Conservation (phyloP, 2,329 filamentous ascomycete species). For the Xylaria arbuscula region DNA sequence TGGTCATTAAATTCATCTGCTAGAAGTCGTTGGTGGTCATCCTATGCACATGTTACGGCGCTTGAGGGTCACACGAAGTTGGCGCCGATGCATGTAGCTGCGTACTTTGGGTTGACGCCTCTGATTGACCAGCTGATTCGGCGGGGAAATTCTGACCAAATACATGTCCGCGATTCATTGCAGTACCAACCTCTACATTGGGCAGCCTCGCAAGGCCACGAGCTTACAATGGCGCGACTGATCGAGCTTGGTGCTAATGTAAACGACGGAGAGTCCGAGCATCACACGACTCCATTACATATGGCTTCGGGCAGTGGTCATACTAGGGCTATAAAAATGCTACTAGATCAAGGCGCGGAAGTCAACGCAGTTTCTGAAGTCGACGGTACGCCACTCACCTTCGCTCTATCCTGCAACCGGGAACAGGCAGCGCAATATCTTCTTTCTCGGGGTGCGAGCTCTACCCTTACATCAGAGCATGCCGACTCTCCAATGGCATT, state of each 20-base stretch:
- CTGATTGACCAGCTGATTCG: conserved; percentile 8
- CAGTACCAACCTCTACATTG: conserved; percentile 6
- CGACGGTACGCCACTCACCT: conserved; percentile 5
- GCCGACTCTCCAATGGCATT: conserved; percentile 3
- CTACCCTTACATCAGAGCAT: not conserved
- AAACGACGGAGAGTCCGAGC: not conserved
- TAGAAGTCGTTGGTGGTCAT: conserved; percentile 15
- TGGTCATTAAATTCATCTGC: conserved; percentile 15
- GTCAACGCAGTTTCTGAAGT: not conserved
- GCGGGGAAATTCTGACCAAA: not conserved
- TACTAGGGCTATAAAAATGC: not conserved
- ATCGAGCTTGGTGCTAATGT: not conserved
- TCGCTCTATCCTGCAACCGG: conserved; percentile 7
- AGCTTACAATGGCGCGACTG: not conserved
- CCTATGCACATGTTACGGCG: not conserved
- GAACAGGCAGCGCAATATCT: conserved; percentile 7
- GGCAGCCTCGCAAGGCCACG: conserved; percentile 9
- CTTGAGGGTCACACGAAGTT: conserved; percentile 1
- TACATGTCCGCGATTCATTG: conserved; percentile 4
- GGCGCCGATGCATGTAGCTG: conserved; percentile 11
- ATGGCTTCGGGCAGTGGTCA: conserved; percentile 7
- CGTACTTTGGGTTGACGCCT: conserved; percentile 7
- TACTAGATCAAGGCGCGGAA: not conserved
- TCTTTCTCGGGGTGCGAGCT: not conserved
- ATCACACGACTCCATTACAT: conserved; percentile 1